Evolutionary conservation across 768 basidiomycete species (phyloP), one percentile per base, ranked within the genome.

Genomic region (Pholiota molesta): DNA sequence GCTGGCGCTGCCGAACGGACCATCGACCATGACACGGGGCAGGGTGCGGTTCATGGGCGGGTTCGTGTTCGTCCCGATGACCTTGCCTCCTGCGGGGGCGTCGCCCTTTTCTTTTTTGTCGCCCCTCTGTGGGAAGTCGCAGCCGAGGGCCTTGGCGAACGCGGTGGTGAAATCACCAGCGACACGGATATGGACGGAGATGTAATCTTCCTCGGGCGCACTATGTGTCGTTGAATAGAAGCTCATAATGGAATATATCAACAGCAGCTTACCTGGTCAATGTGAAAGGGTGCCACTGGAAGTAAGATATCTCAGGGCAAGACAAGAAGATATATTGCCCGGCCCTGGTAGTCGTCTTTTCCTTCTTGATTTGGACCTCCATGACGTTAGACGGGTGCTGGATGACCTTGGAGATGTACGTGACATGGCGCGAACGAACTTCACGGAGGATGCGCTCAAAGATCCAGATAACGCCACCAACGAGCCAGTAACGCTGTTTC

Each of bases 261-360:
- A 49, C 14, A 23, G 51, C 16, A 19, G 73, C 76, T 19, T 56
- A 87, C 88, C 88, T 90, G 35, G 94, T 97, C 62, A 97, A 85
- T 16, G 95, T 97, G 83, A 97, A 97, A 9, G 95, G 95, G 71
- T 98, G 96, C 92, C 95, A 98, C 73, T 97, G 94, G 82, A 91
- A 96, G 79, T 94, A 97, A 19, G 91, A 94, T 51, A 98, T 81
- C 75, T 94, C 92, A 9, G 95, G 96, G 77, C 93, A 95, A 65
- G 81, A 89, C 53, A 97, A 75, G 81, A 97, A 95, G 73, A 98
- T 92, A 75, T 97, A 98, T 73, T 97, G 93, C 19, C 95, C 95
- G 1, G 95, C 94, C 11, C 89, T 83, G 29, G 86, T 87, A 1
- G 79, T 88, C 0, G 87, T 94, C 77, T 90, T 91, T 71, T 97